A percentile compares a stretch with the other conserved stretches of the same genome.
These are phyloP conservation scores for Pythium dissimile DNA, from an alignment of 352 stramenopile genomes.

Conservation along the genomic window DNA sequence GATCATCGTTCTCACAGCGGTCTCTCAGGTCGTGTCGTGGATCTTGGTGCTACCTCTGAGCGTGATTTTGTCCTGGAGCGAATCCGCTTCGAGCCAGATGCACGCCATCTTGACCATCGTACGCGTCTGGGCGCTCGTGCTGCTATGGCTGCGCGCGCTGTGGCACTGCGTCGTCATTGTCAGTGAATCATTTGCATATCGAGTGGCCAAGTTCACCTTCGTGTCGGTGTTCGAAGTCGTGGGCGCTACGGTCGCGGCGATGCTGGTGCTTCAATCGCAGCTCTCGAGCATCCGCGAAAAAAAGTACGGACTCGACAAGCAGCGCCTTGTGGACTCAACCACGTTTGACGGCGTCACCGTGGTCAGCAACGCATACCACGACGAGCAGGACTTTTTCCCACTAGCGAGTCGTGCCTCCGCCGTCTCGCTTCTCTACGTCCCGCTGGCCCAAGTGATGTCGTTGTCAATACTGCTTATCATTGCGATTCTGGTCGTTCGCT, in stretches of 20 bases:
- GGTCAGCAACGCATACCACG: constrained; percentile 22
- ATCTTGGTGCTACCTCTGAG: constrained; percentile 37
- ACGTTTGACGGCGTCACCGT: constrained; percentile 7
- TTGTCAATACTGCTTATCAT: constrained; percentile 2
- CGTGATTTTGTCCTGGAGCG: constrained; percentile 28
- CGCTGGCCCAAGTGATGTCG: constrained; percentile 7
- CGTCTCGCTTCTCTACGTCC: constrained; percentile 14
- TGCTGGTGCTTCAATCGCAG: not conserved
- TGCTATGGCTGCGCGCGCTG: constrained; percentile 31
- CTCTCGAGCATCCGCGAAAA: constrained; percentile 19
- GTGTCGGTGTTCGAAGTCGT: constrained; percentile 29
- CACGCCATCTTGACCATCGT: constrained; percentile 37
- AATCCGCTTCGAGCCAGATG: constrained; percentile 13
- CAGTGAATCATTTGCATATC: constrained; percentile 28
- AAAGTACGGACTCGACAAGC: constrained; percentile 20
- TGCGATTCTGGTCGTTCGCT: not conserved
- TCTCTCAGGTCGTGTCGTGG: constrained; percentile 48
- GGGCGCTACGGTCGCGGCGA: not conserved
- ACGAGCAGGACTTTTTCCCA: constrained; percentile 20
- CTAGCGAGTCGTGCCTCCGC: constrained; percentile 13
- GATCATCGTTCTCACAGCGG: constrained; percentile 29
- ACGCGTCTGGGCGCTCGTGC: constrained; percentile 33
- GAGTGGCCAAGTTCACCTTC: constrained; percentile 28
- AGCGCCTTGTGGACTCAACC: constrained; percentile 15
- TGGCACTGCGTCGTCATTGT: constrained; percentile 32